phyloP scores from a whole-genome alignment of 805 yeast species.

The Kodamaea restingae region DNA sequence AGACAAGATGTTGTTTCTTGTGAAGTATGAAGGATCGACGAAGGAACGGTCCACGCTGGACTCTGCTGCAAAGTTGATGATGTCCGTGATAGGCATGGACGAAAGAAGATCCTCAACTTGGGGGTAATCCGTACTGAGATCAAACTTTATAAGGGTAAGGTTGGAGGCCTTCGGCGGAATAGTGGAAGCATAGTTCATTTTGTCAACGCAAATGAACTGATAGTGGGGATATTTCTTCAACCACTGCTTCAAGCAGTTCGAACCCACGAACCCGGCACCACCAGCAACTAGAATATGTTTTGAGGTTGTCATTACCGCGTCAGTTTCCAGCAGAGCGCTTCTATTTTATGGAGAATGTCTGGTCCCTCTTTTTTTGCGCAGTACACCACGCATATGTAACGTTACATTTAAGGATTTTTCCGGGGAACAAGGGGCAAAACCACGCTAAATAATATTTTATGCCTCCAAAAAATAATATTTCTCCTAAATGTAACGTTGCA shows the following conservation, averaged over 20 bases:
- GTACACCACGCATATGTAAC: neutral
- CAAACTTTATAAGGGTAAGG: conserved; percentile 27
- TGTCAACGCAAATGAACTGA: conserved; percentile 43
- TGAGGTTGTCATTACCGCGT: neutral
- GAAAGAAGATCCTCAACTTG: conserved; percentile 15
- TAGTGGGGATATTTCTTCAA: conserved; percentile 25
- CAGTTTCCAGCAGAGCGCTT: too few relatives aligned
- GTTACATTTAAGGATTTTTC: conserved; percentile 1
- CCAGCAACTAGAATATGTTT: conserved; percentile 44
- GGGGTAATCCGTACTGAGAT: conserved; percentile 28
- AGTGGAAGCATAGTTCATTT: conserved; percentile 42
- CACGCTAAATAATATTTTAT: too few relatives aligned
- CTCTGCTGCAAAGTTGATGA: conserved; percentile 55
- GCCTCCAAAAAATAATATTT: too few relatives aligned
- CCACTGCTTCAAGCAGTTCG: conserved; percentile 40
- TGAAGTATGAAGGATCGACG: conserved; percentile 39
- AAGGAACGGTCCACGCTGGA: conserved; percentile 53
- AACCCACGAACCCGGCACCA: conserved; percentile 57
- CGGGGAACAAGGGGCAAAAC: too few relatives aligned
- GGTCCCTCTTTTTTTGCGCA: too few relatives aligned
- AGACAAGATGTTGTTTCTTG: conserved; percentile 43
- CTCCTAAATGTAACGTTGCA: conserved; percentile 7
- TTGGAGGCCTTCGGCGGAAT: conserved; percentile 18
- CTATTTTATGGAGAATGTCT: too few relatives aligned
- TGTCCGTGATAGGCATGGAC: conserved; percentile 19